These are phyloP conservation scores for Geotrichum candidum DNA, from an alignment of 1,139 yeast genomes.

Conservation along the genomic window DNA sequence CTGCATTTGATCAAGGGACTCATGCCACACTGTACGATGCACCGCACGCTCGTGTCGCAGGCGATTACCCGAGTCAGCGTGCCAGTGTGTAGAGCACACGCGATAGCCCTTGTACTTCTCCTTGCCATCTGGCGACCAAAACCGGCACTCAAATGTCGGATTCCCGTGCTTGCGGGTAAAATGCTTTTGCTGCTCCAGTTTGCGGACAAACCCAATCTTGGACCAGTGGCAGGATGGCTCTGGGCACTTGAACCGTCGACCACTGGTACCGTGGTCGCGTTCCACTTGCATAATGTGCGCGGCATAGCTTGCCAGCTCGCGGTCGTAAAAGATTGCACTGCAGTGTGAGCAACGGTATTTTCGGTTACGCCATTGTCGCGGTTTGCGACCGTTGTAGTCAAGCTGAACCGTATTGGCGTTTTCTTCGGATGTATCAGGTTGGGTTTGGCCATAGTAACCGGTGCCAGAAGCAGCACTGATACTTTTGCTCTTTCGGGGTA, in stretches of 20 bases:
- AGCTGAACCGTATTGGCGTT: conserved; percentile 8
- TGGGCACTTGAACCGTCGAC: conserved; percentile 29
- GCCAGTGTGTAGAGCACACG: conserved; percentile 30
- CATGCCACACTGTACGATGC: conserved; percentile 23
- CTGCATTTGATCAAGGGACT: background rate
- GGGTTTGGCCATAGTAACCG: background rate
- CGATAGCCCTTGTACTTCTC: conserved; percentile 29
- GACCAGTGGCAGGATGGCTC: conserved; percentile 28
- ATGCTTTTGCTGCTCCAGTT: conserved; percentile 15
- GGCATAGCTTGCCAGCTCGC: conserved; percentile 26
- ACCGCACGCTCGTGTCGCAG: conserved; percentile 30
- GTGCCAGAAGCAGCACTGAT: background rate
- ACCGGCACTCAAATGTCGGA: conserved; percentile 30
- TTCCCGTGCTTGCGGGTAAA: conserved; percentile 28
- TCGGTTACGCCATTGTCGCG: conserved; percentile 28
- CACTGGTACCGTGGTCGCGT: conserved; percentile 14
- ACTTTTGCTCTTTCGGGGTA: background rate
- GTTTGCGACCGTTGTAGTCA: conserved; percentile 29
- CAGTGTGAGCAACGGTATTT: conserved; percentile 30
- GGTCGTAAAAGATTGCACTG: conserved; percentile 23
- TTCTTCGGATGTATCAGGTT: background rate
- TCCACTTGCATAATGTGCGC: conserved; percentile 26
- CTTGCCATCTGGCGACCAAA: conserved; percentile 27
- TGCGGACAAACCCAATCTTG: conserved; percentile 20
- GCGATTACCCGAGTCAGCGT: conserved; percentile 30